phyloP scores from a whole-genome alignment of 345 rosid genomes.

The Acer yangbiense region DNA sequence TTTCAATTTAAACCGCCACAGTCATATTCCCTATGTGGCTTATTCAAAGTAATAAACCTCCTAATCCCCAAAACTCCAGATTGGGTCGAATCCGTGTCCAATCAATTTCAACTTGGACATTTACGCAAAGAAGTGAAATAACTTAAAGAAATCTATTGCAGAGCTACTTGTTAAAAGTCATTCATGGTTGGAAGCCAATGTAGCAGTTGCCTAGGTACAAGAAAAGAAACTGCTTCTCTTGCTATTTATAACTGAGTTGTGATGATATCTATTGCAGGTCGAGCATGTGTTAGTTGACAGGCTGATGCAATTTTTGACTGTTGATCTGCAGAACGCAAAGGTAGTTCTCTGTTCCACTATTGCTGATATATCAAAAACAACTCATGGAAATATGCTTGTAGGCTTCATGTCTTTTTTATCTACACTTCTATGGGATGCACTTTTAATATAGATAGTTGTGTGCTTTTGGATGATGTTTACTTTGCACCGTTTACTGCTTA shows the following conservation, averaged over 20 bases:
- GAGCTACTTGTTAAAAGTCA: background rate
- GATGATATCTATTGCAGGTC: conserved; percentile 47
- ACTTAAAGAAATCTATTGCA: background rate
- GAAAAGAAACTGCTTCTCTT: background rate
- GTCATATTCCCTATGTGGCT: background rate
- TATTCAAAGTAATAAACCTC: too few relatives aligned
- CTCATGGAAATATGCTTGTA: background rate
- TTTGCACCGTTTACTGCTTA: background rate
- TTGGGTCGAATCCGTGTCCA: conserved; percentile 1
- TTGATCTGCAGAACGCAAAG: conserved; percentile 77
- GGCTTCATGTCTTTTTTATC: background rate
- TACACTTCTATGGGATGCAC: background rate
- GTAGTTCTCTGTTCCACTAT: conserved; percentile 32
- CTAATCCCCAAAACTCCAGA: too few relatives aligned
- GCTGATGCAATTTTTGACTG: conserved; percentile 56
- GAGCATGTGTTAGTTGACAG: conserved; percentile 79
- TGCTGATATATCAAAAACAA: background rate
- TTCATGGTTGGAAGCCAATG: background rate
- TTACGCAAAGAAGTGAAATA: background rate
- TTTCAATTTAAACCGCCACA: background rate
- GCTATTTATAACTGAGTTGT: conserved; percentile 9
- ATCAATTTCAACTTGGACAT: background rate
- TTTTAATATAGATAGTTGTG: background rate
- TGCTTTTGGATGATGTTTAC: background rate
- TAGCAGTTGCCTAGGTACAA: background rate